Evolutionary conservation across 371 early-diverging fungal genomes (phyloP).

Genomic region (Zychaea mexicana): DNA sequence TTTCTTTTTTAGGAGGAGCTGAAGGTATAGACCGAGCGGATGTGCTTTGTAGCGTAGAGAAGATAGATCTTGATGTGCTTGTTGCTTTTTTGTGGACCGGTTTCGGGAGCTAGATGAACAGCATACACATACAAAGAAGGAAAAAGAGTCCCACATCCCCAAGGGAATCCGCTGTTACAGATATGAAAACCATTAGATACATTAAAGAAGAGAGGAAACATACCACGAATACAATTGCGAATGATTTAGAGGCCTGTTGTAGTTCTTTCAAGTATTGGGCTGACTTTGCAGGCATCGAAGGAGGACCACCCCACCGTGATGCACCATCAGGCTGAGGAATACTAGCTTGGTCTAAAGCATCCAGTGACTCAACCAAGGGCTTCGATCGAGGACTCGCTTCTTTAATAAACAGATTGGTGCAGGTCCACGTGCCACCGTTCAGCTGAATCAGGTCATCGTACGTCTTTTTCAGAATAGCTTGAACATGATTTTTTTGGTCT

Average conservation of each 20-base stretch:
- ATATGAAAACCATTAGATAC: no score
- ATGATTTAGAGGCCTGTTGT: conserved; percentile 3
- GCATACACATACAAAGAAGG: no score
- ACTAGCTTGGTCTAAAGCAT: conserved; percentile 10
- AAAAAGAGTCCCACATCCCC: no score
- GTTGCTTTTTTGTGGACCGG: neutral
- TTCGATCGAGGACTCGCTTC: conserved; percentile 2
- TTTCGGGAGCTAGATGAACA: neutral
- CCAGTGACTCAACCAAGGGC: conserved; percentile 6
- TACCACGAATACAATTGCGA: conserved; percentile 16
- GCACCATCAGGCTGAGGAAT: neutral
- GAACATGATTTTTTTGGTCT: conserved; percentile 5
- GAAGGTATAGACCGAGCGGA: neutral
- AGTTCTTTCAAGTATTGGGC: conserved; percentile 11
- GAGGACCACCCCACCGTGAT: neutral
- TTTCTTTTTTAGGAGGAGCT: neutral
- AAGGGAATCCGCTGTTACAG: no score
- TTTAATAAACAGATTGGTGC: conserved; percentile 19
- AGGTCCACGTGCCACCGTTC: conserved; percentile 24
- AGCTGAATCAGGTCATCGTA: conserved; percentile 17
- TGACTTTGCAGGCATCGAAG: neutral
- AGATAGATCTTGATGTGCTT: conserved; percentile 4
- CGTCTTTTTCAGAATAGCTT: conserved; percentile 2
- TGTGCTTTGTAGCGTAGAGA: conserved; percentile 11
- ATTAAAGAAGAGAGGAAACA: neutral